A percentile compares a stretch with the other conserved stretches of the same genome.
Evolutionary conservation across 2,329 filamentous ascomycete species (phyloP).

Genomic region (Cadophora malorum): DNA sequence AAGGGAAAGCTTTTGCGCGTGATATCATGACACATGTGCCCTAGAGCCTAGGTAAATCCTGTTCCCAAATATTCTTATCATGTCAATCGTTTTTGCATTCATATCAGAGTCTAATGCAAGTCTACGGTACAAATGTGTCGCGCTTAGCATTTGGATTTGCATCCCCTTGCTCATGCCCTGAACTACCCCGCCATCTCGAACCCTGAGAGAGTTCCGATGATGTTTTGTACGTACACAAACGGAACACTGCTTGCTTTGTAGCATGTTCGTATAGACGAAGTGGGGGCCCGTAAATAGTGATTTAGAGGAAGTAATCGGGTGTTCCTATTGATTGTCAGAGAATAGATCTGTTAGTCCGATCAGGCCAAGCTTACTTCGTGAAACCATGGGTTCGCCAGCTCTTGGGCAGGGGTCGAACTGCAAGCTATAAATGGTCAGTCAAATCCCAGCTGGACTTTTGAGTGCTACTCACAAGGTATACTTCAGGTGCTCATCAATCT

Average conservation of each 20-base stretch:
- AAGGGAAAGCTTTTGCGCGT: neutral
- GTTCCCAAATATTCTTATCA: neutral
- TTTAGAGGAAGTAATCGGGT: constrained; percentile 97
- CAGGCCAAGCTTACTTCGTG: constrained; percentile 69
- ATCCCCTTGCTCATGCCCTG: constrained; percentile 23
- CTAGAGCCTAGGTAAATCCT: neutral
- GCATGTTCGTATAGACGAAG: constrained; percentile 24
- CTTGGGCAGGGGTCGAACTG: constrained; percentile 99
- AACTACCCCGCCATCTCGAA: constrained; percentile 27
- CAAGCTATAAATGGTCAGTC: constrained; percentile 67
- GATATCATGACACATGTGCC: neutral
- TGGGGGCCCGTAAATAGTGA: constrained; percentile 22
- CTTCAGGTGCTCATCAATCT: constrained; percentile 98
- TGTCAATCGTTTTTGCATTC: constrained; percentile 41
- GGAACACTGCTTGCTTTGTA: constrained; percentile 38
- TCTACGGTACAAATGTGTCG: constrained; percentile 39
- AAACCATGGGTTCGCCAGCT: constrained; percentile 98
- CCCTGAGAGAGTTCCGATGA: constrained; percentile 26
- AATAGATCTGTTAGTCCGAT: neutral
- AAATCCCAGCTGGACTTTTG: neutral
- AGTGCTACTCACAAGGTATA: constrained; percentile 88
- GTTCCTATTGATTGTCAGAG: constrained; percentile 60
- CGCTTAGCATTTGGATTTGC: constrained; percentile 26
- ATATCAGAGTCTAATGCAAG: constrained; percentile 43
- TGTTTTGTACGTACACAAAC: constrained; percentile 36